Evolutionary conservation across 805 yeast species (phyloP).

Genomic region (Cyberlindnera galapagoensis): DNA sequence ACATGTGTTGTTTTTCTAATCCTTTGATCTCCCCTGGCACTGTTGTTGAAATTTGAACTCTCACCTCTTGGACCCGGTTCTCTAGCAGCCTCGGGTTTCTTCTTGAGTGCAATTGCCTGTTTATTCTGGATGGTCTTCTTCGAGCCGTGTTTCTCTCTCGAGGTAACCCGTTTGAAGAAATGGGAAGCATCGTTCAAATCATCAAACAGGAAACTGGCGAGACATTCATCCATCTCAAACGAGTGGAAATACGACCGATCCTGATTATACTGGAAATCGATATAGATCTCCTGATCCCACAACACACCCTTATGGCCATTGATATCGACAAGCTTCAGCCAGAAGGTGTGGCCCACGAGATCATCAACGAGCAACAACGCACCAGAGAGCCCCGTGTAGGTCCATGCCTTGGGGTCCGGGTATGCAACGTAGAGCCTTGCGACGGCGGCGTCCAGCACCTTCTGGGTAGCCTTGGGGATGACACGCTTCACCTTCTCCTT

Average conservation of each 20-base stretch:
- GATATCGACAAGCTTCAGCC: constrained; percentile 83
- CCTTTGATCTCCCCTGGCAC: constrained; percentile 40
- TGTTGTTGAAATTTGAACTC: constrained; percentile 18
- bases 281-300: constrained; percentile 96
- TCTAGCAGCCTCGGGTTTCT: constrained; percentile 30
- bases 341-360: constrained; percentile 88
- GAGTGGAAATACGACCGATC: constrained; percentile 93
- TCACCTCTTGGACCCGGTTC: constrained; percentile 26
- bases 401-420: constrained; percentile 79
- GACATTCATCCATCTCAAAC: constrained; percentile 88
- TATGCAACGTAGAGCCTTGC: constrained; percentile 87
- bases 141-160: constrained; percentile 76
- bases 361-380: constrained; percentile 88
- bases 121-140: constrained; percentile 81
- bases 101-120: constrained; percentile 78
- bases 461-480: constrained; percentile 82
- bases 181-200: constrained; percentile 84
- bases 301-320: constrained; percentile 77
- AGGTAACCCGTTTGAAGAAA: constrained; percentile 69
- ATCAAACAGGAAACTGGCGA: constrained; percentile 81
- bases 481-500: constrained; percentile 87
- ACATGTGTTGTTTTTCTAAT: constrained; percentile 50
- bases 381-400: constrained; percentile 82
- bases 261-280: constrained; percentile 83
- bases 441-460: constrained; percentile 83